These are phyloP conservation scores for Saksenaea vasiformis DNA, from an alignment of 371 early-diverging fungal species.

Conservation along the genomic window DNA sequence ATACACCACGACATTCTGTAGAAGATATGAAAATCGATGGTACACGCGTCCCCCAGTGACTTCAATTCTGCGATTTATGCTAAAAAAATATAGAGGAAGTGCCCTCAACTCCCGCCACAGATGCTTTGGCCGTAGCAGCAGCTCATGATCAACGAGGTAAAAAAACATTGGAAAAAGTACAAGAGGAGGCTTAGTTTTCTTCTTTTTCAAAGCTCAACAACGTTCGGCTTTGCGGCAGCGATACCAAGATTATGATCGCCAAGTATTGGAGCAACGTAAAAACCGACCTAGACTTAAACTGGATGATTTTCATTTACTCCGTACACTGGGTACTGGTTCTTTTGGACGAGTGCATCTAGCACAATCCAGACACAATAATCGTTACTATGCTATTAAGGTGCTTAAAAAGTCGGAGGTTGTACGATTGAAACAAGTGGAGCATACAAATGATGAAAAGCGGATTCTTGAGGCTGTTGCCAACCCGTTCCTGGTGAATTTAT, in stretches of 20 bases:
- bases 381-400: conserved; percentile 93
- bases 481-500: conserved; percentile 94
- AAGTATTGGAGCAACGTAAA: not conserved
- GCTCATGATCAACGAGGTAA: conserved; percentile 6
- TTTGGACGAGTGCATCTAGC: conserved; percentile 96
- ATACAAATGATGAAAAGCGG: conserved; percentile 87
- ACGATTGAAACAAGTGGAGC: conserved; percentile 90
- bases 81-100: not conserved
- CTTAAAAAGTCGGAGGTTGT: conserved; percentile 92
- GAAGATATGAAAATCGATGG: not conserved
- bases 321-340: conserved; percentile 97
- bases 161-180: not conserved
- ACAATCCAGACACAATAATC: conserved; percentile 79
- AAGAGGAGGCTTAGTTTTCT: not conserved
- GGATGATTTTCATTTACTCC: conserved; percentile 67
- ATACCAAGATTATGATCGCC: conserved; percentile 19
- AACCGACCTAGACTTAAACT: conserved; percentile 50
- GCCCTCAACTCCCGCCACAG: not conserved
- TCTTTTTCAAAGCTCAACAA: conserved; percentile 11
- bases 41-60: not conserved
- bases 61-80: not conserved
- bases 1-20: not conserved
- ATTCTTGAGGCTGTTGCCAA: conserved; percentile 77
- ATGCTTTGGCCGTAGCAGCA: not conserved
- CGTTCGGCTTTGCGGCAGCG: conserved; percentile 17